These are phyloP conservation scores for Paecilomyces niveus DNA, from an alignment of 2,329 filamentous ascomycete genomes.

Conservation along the genomic window DNA sequence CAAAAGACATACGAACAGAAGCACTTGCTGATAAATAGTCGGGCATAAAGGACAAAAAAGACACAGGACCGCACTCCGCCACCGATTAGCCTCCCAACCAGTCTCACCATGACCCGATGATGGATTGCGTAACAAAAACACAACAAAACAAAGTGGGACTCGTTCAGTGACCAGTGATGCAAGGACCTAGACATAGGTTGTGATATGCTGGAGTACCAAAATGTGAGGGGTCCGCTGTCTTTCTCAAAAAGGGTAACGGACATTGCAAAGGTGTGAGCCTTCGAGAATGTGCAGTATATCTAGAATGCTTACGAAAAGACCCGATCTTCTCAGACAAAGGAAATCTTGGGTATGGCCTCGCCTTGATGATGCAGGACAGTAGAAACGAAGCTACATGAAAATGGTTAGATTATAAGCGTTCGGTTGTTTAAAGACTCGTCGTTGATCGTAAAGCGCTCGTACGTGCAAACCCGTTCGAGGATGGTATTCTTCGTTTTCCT, in stretches of 20 bases:
- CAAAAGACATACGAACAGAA: background rate
- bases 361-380: background rate
- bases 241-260: background rate
- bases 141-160: background rate
- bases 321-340: background rate
- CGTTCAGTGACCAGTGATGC: background rate
- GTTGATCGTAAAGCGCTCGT: slow-evolving; percentile 37
- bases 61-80: background rate
- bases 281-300: background rate
- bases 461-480: slow-evolving; percentile 28
- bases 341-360: background rate
- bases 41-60: background rate
- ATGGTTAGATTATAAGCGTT: background rate
- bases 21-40: background rate
- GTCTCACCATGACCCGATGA: background rate
- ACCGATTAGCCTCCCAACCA: background rate
- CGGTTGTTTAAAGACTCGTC: slow-evolving; percentile 17
- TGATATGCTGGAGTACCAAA: background rate
- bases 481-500: slow-evolving; percentile 21
- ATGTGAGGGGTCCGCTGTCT: background rate
- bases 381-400: background rate
- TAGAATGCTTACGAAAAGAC: background rate
- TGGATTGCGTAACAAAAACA: background rate
- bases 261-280: background rate
- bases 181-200: background rate